Percentiles rank a stretch among this genome's conserved stretches.
Evolutionary conservation across 192 early-diverging fungal genomes (phyloP).

Genomic region (Chytriomyces sp.): DNA sequence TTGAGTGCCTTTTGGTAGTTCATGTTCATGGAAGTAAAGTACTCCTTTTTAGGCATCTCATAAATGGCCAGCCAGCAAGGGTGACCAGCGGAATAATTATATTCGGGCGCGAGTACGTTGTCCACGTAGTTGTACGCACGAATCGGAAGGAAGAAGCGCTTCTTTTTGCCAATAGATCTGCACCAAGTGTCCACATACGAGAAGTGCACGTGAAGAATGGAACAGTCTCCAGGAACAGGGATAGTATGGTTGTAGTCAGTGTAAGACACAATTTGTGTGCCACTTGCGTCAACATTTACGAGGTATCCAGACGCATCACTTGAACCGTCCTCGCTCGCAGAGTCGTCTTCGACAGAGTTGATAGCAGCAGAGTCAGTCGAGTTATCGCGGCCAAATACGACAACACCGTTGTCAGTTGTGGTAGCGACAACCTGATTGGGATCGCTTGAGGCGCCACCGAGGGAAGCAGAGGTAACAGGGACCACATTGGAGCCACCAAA

Average conservation of each 20-base stretch:
- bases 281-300: background rate
- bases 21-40: conserved; percentile 11
- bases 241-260: conserved; percentile 1
- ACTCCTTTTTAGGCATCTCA: background rate
- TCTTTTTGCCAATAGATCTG: background rate
- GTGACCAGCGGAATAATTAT: background rate
- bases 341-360: background rate
- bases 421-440: background rate
- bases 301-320: too few relatives aligned
- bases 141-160: conserved; percentile 14
- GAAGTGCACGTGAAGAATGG: background rate
- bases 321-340: too few relatives aligned
- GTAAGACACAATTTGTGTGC: background rate
- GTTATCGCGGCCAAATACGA: background rate
- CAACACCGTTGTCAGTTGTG: background rate
- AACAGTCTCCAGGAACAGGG: background rate
- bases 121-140: background rate
- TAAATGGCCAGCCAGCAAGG: background rate
- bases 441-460: background rate
- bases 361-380: background rate
- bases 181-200: background rate
- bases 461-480: background rate
- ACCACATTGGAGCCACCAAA: too few relatives aligned
- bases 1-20: background rate
- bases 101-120: background rate